These are phyloP conservation scores for Somion occarium DNA, from an alignment of 1,284 basidiomycete genomes.

Conservation along the genomic window DNA sequence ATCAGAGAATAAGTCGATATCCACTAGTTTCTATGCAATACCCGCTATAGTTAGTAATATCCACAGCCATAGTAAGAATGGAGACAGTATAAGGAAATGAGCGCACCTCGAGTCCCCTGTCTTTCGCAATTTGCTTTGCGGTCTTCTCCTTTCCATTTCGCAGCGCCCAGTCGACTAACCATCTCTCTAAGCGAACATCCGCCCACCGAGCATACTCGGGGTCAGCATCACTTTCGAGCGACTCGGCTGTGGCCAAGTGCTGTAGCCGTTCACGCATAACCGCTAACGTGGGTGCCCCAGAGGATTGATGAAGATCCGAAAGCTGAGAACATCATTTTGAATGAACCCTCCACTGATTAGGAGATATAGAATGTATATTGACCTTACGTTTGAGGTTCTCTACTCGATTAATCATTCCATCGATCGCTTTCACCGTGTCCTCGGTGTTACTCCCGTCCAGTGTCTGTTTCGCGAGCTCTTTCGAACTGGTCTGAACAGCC, in stretches of 20 bases:
- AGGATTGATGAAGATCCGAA: slow-evolving; percentile 60
- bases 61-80: neutral
- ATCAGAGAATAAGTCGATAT: slow-evolving; percentile 89
- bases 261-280: slow-evolving; percentile 70
- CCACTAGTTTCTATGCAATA: slow-evolving; percentile 65
- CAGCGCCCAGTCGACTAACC: slow-evolving; percentile 91
- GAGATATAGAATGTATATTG: slow-evolving; percentile 14
- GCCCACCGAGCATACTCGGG: slow-evolving; percentile 73
- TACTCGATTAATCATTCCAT: slow-evolving; percentile 71
- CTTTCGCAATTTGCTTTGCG: slow-evolving; percentile 63
- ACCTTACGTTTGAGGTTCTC: slow-evolving; percentile 83
- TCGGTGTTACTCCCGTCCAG: slow-evolving; percentile 36
- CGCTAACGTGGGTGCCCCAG: slow-evolving; percentile 62
- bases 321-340: slow-evolving; percentile 39
- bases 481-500: slow-evolving; percentile 49
- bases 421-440: slow-evolving; percentile 59
- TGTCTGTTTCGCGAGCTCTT: slow-evolving; percentile 47
- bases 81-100: neutral
- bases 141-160: slow-evolving; percentile 69
- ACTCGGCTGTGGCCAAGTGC: slow-evolving; percentile 62
- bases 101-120: slow-evolving; percentile 65
- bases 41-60: slow-evolving; percentile 3
- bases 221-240: slow-evolving; percentile 42
- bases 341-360: neutral
- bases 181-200: slow-evolving; percentile 78